These are phyloP conservation scores for Aegilops longissima DNA, from an alignment of 176 grass and related monocot species.

Conservation along the genomic window DNA sequence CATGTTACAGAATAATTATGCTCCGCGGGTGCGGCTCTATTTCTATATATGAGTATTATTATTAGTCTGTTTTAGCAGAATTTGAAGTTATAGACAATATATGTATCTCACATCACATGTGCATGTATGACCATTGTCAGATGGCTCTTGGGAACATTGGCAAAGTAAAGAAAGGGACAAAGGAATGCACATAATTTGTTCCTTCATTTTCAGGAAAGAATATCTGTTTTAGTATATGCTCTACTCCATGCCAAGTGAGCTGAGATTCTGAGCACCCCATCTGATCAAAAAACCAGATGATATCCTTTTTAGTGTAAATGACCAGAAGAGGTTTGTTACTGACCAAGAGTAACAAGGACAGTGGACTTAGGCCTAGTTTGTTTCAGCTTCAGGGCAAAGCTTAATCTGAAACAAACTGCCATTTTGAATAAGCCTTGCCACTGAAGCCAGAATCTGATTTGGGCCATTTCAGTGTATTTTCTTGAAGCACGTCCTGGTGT, in stretches of 20 bases:
- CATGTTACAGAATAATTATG: not conserved
- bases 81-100: not conserved
- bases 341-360: not conserved
- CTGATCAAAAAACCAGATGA: not conserved
- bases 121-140: not conserved
- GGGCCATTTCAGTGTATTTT: too few species aligned
- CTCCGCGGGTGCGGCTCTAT: too few species aligned
- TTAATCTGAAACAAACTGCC: too few species aligned
- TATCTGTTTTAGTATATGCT: not conserved
- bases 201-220: not conserved
- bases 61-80: too few species aligned
- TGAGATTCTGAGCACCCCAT: not conserved
- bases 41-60: too few species aligned
- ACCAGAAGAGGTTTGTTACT: not conserved
- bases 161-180: slow-evolving; percentile 1
- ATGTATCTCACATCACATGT: not conserved
- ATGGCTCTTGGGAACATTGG: not conserved
- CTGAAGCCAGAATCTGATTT: too few species aligned
- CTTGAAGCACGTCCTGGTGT: too few species aligned
- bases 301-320: too few species aligned
- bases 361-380: not conserved
- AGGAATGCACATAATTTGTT: not conserved
- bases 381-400: too few species aligned
- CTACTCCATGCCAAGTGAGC: not conserved
- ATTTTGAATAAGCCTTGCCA: too few species aligned